Base-by-base conservation (phyloP, 225 moss, liverwort and hornwort species). In the Pleurozium schreberi region DNA sequence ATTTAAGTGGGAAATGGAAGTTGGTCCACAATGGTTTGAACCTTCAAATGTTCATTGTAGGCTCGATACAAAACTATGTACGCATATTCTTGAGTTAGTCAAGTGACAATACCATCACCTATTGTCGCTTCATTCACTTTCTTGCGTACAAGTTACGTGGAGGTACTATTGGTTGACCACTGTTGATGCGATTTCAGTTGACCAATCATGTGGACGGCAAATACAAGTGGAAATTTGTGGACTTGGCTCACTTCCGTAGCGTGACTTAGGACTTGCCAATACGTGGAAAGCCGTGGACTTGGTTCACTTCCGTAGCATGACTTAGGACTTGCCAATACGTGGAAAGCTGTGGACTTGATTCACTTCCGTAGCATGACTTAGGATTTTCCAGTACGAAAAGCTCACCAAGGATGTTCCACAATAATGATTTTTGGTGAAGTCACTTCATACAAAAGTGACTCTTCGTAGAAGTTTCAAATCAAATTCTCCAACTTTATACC, bases 371-470 rank as follows among this genome's bases (percentile, higher is more conserved):
- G n/a, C n/a, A n/a, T n/a, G n/a, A n/a, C n/a, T n/a, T n/a, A n/a
- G n/a, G n/a, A n/a, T n/a, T n/a, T n/a, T n/a, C n/a, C n/a, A n/a
- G n/a, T n/a, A n/a, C n/a, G n/a, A n/a, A 8, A 28, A 58, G 3
- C 28, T 27, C 42, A 9, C 42, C 6, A 80, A 1, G 30, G 19
- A 57, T 0, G 0, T 8, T 58, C 12, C 1, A 30, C 20, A 19
- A 28, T 14, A 30, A 18, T 80, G 12, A 30, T 28, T 58, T 28
- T 12, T 40, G 3, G 2, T 58, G 14, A 79, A 12, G 5, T 60
- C 4, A 40, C 18, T 40, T 40, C 4, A 28, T 0, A 0, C 0
- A 0, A 18, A 28, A 5, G 18, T 59, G 8, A 28, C 7, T 15
- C 3, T 45, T 22, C 7, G 9, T 45, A 62, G 62, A 81, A 62